phyloP scores from a whole-genome alignment of 129 eudicot species.

The Flaveria bidentis region DNA sequence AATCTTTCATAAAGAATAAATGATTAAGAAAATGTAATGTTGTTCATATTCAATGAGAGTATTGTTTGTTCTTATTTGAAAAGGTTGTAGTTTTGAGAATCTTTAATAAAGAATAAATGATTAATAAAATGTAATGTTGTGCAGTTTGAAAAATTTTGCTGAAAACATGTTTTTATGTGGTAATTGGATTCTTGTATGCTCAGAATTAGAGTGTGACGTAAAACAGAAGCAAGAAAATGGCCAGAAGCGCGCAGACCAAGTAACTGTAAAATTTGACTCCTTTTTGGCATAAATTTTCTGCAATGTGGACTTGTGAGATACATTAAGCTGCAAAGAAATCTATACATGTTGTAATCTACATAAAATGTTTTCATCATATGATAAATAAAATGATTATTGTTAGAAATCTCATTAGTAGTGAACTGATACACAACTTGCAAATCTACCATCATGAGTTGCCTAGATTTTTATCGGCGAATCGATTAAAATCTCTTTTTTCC shows the following conservation, averaged over 20 bases:
- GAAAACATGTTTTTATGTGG: not conserved
- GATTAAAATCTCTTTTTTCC: not conserved
- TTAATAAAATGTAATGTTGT: too few relatives aligned
- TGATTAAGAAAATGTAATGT: not conserved
- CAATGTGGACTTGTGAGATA: too few relatives aligned
- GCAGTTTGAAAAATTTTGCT: not conserved
- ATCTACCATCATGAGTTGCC: not conserved
- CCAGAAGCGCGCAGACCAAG: too few relatives aligned
- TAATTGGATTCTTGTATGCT: not conserved
- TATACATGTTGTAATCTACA: constrained; percentile 2
- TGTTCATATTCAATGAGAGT: not conserved
- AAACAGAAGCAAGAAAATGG: too few relatives aligned
- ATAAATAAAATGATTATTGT: constrained; percentile 27
- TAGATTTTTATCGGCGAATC: not conserved
- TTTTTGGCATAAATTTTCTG: too few relatives aligned
- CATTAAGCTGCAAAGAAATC: not conserved
- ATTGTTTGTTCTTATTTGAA: not conserved
- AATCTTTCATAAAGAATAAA: too few relatives aligned
- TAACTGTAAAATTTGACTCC: too few relatives aligned
- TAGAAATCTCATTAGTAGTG: not conserved
- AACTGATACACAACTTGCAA: not conserved
- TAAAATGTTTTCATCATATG: not conserved
- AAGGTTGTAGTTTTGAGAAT: not conserved
- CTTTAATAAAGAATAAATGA: too few relatives aligned
- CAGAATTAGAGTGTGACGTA: too few relatives aligned